Evolutionary conservation across 371 early-diverging fungal genomes (phyloP), one percentile per base, ranked within the genome.

Genomic region (Smittium culicis): DNA sequence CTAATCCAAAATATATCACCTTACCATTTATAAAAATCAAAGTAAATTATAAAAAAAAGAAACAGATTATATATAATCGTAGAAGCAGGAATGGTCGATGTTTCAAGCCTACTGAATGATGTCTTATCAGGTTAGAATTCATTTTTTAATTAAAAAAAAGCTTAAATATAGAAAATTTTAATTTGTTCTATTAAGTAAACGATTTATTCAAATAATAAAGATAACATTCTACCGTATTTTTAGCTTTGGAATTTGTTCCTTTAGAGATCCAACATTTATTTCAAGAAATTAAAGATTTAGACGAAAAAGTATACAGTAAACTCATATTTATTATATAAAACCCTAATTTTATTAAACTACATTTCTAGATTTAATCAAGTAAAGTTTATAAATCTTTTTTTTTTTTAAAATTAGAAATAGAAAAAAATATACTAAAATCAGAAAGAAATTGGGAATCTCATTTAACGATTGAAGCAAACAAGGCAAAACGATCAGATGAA

Each of bases 231-330:
- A 14, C n/a, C 28, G 32, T 5, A 29, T 11, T 2, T 30, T 30
- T 63, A 63, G 63, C 35, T 32, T 33, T 82, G 62, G 82, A 79
- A n/a, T 78, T 79, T 63, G 72, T 82, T 32, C 82, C 82, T 0
- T 73, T 76, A 0, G 82, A 82, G 62, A 67, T 82, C 24, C 73
- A 78, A 28, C 77, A 81, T 66, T 57, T 79, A 28, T 78, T 82
- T 60, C 69, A 71, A 2, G 82, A 82, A 69, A 74, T 82, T 27
- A 68, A 76, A 0, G 75, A 75, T 20, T 64, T 79, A 34, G 81
- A 81, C 57, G 76, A 77, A 32, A 76, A 78, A 54, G n/a, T 31
- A 31, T 80, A 68, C 68, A 74, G 60, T 63, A 79, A 61, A 69
- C 68, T 25, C 59, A 67, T 1, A 61, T 74, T 66, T 59, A 68